These are phyloP conservation scores for Daldinia childiae DNA, from an alignment of 495 filamentous ascomycete genomes.

Conservation along the genomic window DNA sequence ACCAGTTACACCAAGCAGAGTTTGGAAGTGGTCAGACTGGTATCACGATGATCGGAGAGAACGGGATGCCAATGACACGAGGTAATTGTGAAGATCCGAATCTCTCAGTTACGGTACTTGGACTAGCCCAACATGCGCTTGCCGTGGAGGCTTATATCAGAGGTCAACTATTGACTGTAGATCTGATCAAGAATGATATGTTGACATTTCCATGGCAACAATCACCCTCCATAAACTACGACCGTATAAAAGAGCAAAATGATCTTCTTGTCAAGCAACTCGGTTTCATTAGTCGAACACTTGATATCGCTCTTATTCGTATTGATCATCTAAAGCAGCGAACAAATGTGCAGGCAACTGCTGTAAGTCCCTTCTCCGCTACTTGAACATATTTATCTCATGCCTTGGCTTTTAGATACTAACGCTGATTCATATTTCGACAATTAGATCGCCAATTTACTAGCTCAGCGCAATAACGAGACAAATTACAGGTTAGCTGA, in stretches of 20 bases:
- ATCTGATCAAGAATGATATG: constrained; percentile 13
- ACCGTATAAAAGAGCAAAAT: constrained; percentile 15
- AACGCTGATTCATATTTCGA: neutral
- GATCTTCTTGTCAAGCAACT: constrained; percentile 19
- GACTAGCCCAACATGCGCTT: constrained; percentile 16
- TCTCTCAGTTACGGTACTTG: constrained; percentile 11
- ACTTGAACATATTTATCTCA: neutral
- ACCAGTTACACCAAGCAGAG: constrained; percentile 19
- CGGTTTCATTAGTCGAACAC: constrained; percentile 12
- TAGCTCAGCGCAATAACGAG: constrained; percentile 26
- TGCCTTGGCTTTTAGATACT: neutral
- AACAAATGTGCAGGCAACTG: constrained; percentile 19
- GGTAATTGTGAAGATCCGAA: constrained; percentile 25
- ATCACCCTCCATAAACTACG: neutral
- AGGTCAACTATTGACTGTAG: constrained; percentile 12
- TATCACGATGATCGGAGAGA: constrained; percentile 18
- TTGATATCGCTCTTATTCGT: constrained; percentile 23
- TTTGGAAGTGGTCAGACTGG: constrained; percentile 26
- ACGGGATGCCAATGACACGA: constrained; percentile 21
- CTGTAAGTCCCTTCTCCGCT: constrained; percentile 8
- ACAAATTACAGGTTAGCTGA: constrained; percentile 16
- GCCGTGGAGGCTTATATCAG: constrained; percentile 19
- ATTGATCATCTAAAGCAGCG: constrained; percentile 22
- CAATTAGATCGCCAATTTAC: constrained; percentile 23
- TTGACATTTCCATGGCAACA: constrained; percentile 21